A percentile compares a stretch with the other conserved stretches of the same genome.
phyloP scores from a whole-genome alignment of 2,329 filamentous ascomycete genomes.

The Aspergillus sp. region DNA sequence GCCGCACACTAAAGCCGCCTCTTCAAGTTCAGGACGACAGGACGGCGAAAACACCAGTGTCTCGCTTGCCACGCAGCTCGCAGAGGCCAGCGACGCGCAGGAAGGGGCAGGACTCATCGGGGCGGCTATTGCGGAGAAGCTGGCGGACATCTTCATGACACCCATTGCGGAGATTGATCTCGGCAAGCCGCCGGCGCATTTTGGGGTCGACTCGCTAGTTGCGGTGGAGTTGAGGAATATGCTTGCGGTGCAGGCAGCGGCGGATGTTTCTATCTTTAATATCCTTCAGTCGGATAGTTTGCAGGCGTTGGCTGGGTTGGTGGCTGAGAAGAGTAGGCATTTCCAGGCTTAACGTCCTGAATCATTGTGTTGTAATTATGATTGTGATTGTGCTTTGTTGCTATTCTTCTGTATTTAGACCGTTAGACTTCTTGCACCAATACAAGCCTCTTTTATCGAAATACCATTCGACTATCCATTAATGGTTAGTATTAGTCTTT shows the following conservation, averaged over 20 bases:
- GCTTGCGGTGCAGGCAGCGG: constrained; percentile 21
- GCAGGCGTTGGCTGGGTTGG: background rate
- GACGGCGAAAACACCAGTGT: background rate
- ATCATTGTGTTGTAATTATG: too few relatives aligned
- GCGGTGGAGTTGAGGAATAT: constrained; percentile 47
- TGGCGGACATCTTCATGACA: constrained; percentile 36
- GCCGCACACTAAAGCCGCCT: background rate
- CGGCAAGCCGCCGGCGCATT: constrained; percentile 27
- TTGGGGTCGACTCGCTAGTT: constrained; percentile 45
- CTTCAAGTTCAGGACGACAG: background rate
- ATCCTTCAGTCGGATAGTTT: background rate
- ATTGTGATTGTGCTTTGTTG: too few relatives aligned
- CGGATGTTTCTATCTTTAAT: background rate
- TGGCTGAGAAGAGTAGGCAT: background rate
- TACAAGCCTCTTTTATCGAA: too few relatives aligned
- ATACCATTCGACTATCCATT: too few relatives aligned
- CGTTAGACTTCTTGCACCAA: background rate
- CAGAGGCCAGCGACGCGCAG: background rate
- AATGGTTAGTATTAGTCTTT: too few relatives aligned
- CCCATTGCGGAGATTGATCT: constrained; percentile 29
- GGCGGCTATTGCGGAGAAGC: constrained; percentile 24
- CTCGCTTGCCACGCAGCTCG: background rate
- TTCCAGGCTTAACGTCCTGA: background rate
- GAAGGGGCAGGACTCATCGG: background rate
- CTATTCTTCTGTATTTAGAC: background rate